Base-by-base conservation (phyloP, 1,284 basidiomycete species). In the Hypsizygus ulmarius region DNA sequence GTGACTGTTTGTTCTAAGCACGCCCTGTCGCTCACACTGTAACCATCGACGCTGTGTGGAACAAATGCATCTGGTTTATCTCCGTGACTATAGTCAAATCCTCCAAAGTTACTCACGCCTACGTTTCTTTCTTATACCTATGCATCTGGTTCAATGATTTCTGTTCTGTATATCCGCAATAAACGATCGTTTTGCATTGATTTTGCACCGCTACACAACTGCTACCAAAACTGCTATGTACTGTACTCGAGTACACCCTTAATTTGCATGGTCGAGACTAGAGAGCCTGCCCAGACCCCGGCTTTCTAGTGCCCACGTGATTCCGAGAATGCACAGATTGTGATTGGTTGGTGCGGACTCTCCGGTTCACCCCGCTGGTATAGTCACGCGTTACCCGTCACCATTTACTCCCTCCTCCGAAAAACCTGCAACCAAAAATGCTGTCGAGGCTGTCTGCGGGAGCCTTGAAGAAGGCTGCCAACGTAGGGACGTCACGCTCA, bases 361-460 rank as follows among this genome's bases (percentile, higher is more conserved):
- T 62, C 69, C 70, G 69, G 66, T 71, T 67, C 67, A 67, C 62
- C 59, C 70, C 70, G 69, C 61, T 38, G 27, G 45, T 45, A 19
- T 33, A 39, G 64, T 72, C 63, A 71, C 69, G 63, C 63, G 67
- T 68, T 64, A 68, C 64, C 45, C 45, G 52, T 58, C 56, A 64
- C 58, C 41, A 56, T 53, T 62, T 48, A 28, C 48, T 48, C 59
- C 65, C 63, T 65, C 60, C 63, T 59, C 63, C 64, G 65, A 73
- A 74, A 69, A 61, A 59, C 60, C 58, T 62, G 63, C 65, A 59
- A 65, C 62, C 64, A 66, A 83, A 82, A 84, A 87, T 87, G 84
- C 69, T 86, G 64, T 80, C 83, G 70, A 87, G 82, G 81, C 76
- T 87, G 71, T 81, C 82, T 63, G 76, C 76, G 69, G 78, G 78